Base-by-base conservation (phyloP, 2,329 filamentous ascomycete genomes). In the Byssothecium circinans region DNA sequence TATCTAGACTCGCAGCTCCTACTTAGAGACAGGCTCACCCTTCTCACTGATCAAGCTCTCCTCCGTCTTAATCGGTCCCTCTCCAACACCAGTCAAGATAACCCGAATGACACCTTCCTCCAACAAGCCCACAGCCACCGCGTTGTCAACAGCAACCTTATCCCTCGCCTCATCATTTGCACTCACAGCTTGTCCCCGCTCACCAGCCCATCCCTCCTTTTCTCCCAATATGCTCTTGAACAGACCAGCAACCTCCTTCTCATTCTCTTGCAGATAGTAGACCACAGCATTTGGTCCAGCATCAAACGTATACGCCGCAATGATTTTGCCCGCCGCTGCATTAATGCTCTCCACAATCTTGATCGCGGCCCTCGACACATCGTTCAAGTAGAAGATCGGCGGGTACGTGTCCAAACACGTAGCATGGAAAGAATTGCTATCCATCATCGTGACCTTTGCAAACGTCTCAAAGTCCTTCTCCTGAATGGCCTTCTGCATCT, bases 331-430 rank as follows among this genome's bases (percentile, higher is more conserved):
- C 4, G 88, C 89, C 19, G 81, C 80, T 44, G 80, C 79, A 68
- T 99, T 99, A 75, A 97, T 89, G 59, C 85, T 81, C 76, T 99
- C 91, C 23, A 96, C 91, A 14, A 90, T 85, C 43, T 89, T 82
- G 50, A 99, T 89, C 5, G 92, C 91, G 1, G 92, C 90, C 30
- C 88, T 80, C 17, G 87, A 92, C 14, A 92, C 86, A 69, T 99
- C 94, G 74, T 96, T 99, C 80, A 99, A 86, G 79, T 99, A 99
- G 75, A 96, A 96, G 68, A 99, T 99, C 15, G 95, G 94, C 36
- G 95, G 94, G 75, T 90, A 91, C 1, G 94, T 97, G 70, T 99
- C 94, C 61, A 95, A 78, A 71, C 94, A 97, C 47, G 87, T 90
- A 30, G 94, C 89, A 73, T 99, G 94, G 84, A 99, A 99, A 50